Evolutionary conservation across 768 basidiomycete species (phyloP), one percentile per base, ranked within the genome.

Genomic region (Termitomyces sp.): DNA sequence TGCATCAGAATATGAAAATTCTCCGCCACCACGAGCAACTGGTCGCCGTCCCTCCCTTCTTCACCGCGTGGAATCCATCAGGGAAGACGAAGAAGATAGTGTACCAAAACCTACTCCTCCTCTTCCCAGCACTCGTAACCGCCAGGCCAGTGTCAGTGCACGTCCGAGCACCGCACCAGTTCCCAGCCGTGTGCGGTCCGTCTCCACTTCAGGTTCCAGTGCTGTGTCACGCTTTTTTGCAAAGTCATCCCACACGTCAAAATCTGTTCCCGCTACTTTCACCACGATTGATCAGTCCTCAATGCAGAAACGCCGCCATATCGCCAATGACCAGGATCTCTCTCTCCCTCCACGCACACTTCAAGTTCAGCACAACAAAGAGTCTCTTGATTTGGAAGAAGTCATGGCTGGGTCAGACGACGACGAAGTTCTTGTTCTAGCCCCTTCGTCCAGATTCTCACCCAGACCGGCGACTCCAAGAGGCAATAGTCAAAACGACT

Each of bases 341-440:
- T 74, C 68, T 14, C 73, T 74, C 56, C 81, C 83, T 9, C 66
- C 70, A 56, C 77, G 80, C 19, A 83, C 76, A 6, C 78, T 82
- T 34, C 79, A 72, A 59, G 64, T 79, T 40, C 80, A 76, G 55
- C 76, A 72, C 40, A 82, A 83, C 59, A 73, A 80, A 35, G 90
- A 89, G 64, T 87, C 87, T 2, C 60, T 90, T 57, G 85, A 90
- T 66, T 63, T 90, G 58, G 89, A 92, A 63, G 87, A 88, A 55
- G 66, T 90, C 22, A 84, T 89, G 84, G 81, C 75, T 40, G 82
- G 77, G 22, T 87, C 82, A 7, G 88, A 87, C 58, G 82, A 82
- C 22, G 87, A 88, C 21, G 74, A 74, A 35, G 64, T 64, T 17
- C 58, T 44, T 41, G 8, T 50, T 1, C 19, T 55, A 21, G 44